Evolutionary conservation across 2,329 filamentous ascomycete species (phyloP), one percentile per base, ranked within the genome.

Genomic region (Ciborinia camelliae): DNA sequence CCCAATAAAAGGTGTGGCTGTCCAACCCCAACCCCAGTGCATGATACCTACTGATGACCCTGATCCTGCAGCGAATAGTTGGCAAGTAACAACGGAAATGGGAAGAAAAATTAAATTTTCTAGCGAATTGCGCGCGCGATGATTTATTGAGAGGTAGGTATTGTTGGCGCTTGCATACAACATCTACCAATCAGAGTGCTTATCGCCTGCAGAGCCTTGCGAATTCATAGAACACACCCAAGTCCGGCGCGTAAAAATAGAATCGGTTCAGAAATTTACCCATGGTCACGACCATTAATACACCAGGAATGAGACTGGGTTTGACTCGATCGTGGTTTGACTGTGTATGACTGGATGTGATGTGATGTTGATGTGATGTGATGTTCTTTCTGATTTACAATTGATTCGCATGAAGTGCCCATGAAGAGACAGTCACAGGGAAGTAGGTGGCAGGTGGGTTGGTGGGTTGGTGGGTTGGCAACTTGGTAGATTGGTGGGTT

Each of bases 201-300:
- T 35, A 61, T 45, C 45, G 32, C 28, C 52, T 60, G 62, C 45
- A 64, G 55, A 53, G 32, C 47, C 62, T n/a, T 52, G 58, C 48
- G 55, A 6, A 47, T 55, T 55, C n/a, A 30, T 41, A 35, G 47
- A 23, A 43, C 57, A 41, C 37, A 54, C 8, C 41, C 20, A 59
- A 50, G 53, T 47, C 59, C n/a, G 51, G 62, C 62, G 62, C 62
- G 62, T 64, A 64, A 64, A 64, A 51, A 55, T 55, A 54, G 60
- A 62, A 55, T 51, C 37, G 20, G 14, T 47, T 14, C n/a, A 47
- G 5, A 58, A 28, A 47, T 14, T 47, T 28, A 35, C 55, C 55
- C 35, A 45, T 41, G 20, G 20, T 12, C 10, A 58, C 32, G 20
- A 15, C 18, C 10, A 20, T 58, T 14, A 41, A 28, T 43, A 26